A percentile compares a stretch with the other conserved stretches of the same genome.
phyloP scores from a whole-genome alignment of 179 eudicot genomes.

The Carnegiea gigantea region DNA sequence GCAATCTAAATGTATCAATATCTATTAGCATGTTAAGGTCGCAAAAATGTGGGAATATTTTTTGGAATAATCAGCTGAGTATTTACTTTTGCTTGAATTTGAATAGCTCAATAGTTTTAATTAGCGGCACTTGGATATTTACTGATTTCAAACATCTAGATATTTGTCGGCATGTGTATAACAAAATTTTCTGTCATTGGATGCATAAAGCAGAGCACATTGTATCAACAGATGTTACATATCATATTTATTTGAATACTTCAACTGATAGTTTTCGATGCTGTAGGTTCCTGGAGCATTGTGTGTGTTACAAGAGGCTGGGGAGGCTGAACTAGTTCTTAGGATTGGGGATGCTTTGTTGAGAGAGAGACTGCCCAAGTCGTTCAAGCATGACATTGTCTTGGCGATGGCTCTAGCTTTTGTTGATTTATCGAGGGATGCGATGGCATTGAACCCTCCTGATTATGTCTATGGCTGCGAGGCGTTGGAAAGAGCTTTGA shows the following conservation, averaged over 20 bases:
- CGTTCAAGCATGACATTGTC: conserved; percentile 92
- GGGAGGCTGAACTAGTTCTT: conserved; percentile 82
- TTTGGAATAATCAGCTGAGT: background rate
- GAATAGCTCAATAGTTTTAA: background rate
- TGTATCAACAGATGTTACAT: background rate
- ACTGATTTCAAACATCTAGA: background rate
- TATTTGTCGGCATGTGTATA: background rate
- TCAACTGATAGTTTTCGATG: conserved; percentile 15
- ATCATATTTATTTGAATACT: background rate
- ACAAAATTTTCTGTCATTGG: background rate
- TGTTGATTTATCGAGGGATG: conserved; percentile 88
- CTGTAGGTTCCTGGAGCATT: conserved; percentile 91
- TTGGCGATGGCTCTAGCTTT: conserved; percentile 88
- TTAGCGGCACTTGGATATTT: background rate
- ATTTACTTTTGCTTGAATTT: background rate
- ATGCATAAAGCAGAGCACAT: background rate
- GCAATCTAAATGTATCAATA: background rate
- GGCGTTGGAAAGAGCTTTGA: conserved; percentile 84
- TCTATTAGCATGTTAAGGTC: background rate
- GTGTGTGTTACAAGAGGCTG: conserved; percentile 91
- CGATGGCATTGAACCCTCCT: conserved; percentile 83
- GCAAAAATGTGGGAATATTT: background rate
- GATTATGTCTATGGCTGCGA: conserved; percentile 88
- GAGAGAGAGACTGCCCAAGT: conserved; percentile 83
- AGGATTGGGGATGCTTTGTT: conserved; percentile 80